These are phyloP conservation scores for Leucaena leucocephala DNA, from an alignment of 306 rosid species.

Conservation along the genomic window DNA sequence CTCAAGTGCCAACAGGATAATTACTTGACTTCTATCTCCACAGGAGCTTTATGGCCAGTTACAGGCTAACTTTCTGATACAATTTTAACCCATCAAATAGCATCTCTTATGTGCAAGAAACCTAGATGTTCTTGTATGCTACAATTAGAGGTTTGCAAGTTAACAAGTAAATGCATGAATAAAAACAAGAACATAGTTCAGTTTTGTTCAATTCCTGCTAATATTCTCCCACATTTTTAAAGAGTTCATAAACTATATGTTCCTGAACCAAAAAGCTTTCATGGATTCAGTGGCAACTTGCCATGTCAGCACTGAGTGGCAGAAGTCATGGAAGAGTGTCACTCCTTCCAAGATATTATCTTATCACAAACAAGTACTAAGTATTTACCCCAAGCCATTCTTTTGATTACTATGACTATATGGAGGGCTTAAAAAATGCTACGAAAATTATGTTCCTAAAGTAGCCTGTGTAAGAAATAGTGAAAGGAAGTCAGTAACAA, in stretches of 20 bases:
- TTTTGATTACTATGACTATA: neutral
- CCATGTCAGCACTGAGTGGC: neutral
- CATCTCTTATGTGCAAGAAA: neutral
- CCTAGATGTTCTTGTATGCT: neutral
- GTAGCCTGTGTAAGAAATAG: neutral
- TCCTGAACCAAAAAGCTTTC: neutral
- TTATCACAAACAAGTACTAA: neutral
- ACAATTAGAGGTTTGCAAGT: neutral
- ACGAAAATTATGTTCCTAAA: neutral
- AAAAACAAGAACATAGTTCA: neutral
- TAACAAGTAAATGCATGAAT: neutral
- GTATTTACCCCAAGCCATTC: neutral
- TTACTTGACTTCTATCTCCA: neutral
- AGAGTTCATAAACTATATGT: neutral
- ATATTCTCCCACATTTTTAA: neutral
- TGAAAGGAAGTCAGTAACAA: too few species aligned
- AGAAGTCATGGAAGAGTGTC: neutral
- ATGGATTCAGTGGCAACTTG: neutral
- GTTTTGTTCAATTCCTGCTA: neutral
- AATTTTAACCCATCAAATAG: neutral
- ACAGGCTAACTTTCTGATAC: neutral
- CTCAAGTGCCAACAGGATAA: conserved; percentile 10
- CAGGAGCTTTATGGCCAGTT: neutral
- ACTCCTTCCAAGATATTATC: neutral
- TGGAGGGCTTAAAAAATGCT: neutral